phyloP scores from a whole-genome alignment of 768 basidiomycete species.

The Strobilomyces dryophilus region DNA sequence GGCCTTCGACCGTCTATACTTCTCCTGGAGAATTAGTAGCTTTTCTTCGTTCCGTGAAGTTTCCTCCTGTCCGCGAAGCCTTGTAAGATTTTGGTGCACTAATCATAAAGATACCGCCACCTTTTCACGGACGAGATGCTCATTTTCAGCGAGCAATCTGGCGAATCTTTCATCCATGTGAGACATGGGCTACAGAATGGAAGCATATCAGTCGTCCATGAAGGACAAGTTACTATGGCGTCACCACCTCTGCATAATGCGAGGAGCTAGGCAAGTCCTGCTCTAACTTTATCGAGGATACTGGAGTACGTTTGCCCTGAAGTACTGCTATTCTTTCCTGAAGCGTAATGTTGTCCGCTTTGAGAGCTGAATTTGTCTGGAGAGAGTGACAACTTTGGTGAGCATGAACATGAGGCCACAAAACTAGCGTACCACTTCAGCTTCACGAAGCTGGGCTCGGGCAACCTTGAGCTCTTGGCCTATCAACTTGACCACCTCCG shows the following conservation, averaged over 20 bases:
- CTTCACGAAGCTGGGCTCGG: slow-evolving; percentile 21
- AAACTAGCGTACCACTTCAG: slow-evolving; percentile 13
- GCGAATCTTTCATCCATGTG: slow-evolving; percentile 10
- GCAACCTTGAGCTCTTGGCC: slow-evolving; percentile 23
- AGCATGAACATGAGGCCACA: not conserved
- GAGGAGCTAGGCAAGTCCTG: not conserved
- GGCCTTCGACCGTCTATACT: slow-evolving; percentile 20
- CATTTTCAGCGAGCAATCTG: slow-evolving; percentile 13
- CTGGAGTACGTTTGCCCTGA: slow-evolving; percentile 6
- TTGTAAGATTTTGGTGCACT: not conserved
- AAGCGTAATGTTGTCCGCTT: slow-evolving; percentile 17
- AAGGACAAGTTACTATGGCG: not conserved
- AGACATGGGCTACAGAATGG: slow-evolving; percentile 6
- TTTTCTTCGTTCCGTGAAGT: slow-evolving; percentile 6
- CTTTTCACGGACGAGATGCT: slow-evolving; percentile 14
- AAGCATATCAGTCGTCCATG: not conserved
- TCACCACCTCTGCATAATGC: slow-evolving; percentile 9
- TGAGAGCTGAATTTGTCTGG: slow-evolving; percentile 14
- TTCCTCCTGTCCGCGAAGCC: slow-evolving; percentile 8
- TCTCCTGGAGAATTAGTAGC: slow-evolving; percentile 12
- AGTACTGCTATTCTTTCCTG: slow-evolving; percentile 13
- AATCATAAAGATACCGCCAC: not conserved
- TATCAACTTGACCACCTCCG: slow-evolving; percentile 24
- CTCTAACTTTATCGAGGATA: slow-evolving; percentile 19
- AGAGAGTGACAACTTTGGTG: not conserved